Percentiles rank a stretch among this genome's conserved stretches.
Evolutionary conservation across 345 rosid genomes (phyloP).

Genomic region (Capsella bursapastoris): DNA sequence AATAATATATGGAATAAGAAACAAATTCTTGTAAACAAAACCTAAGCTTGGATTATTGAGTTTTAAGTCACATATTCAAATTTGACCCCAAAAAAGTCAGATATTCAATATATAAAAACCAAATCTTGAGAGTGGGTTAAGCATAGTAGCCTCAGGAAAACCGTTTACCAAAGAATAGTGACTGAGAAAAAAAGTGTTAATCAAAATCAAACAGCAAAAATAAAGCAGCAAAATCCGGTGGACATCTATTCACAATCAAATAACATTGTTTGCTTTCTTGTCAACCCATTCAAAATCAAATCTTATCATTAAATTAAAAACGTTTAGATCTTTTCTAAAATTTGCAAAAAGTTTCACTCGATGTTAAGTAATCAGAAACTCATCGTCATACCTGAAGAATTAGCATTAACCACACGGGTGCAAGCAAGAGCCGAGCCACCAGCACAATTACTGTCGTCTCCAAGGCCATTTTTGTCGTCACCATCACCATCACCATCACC

Average conservation of each 20-base stretch:
- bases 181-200: background rate
- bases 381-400: constrained; percentile 39
- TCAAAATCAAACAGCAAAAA: constrained; percentile 12
- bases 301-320: background rate
- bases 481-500: constrained; percentile 19
- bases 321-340: background rate
- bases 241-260: constrained; percentile 26
- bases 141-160: constrained; percentile 14
- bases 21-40: too few relatives aligned
- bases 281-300: constrained; percentile 14
- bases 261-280: background rate
- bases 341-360: background rate
- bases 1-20: background rate
- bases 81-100: background rate
- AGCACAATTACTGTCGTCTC: background rate
- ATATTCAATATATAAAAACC: background rate
- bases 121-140: constrained; percentile 11
- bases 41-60: too few relatives aligned
- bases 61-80: too few relatives aligned
- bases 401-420: constrained; percentile 39
- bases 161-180: constrained; percentile 31
- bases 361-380: background rate
- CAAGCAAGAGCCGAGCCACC: constrained; percentile 40
- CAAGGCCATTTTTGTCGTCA: constrained; percentile 23
- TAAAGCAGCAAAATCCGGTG: constrained; percentile 24